Evolutionary conservation across 441 rosid genomes (phyloP), one percentile per base, ranked within the genome.

Genomic region (Euphorbia neoarborescens): DNA sequence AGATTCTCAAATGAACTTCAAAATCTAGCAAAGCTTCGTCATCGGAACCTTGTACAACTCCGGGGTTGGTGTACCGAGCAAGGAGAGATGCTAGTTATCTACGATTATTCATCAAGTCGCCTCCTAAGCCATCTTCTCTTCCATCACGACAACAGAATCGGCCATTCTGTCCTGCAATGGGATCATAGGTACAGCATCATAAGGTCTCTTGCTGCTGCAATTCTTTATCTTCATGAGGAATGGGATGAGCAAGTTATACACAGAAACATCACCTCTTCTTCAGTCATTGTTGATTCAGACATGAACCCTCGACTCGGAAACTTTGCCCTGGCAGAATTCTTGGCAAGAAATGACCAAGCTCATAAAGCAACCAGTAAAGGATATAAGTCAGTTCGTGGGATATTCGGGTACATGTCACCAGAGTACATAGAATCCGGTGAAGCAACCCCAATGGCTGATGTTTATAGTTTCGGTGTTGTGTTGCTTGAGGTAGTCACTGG

Each of bases 51-150:
- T 1, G 84, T 94, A 61, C 95, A 86, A 75, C 96, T 94, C 65
- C 89, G 95, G 0, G 99, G 99, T 10, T 94, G 97, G 97, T 94
- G 99, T 82, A 91, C 96, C 2, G 96, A 91, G 76, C 96, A 86
- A 62, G 99, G 99, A 25, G 99, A 91, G 88, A 90, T 94, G 99
- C 90, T 94, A 1, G 94, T 91, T 2, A 83, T 94, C 53, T 90
- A 91, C 30, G 97, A 94, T 76, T 89, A 91, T 68, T 88, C 93
- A 0, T 86, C 88, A 0, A 94, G 79, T 42, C 87, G 85, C 69
- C 80, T 74, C 66, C 79, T 94, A 57, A 91, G 96, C 78, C 89
- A 89, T 76, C 90, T 87, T 75, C 91, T 91, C 50, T 89, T 87
- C 78, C 84, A 84, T 66, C 88, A 83, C n/a, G 80, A 81, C 66